Evolutionary conservation across 495 filamentous ascomycete species (phyloP).

Genomic region (Hypoxylon rickii): DNA sequence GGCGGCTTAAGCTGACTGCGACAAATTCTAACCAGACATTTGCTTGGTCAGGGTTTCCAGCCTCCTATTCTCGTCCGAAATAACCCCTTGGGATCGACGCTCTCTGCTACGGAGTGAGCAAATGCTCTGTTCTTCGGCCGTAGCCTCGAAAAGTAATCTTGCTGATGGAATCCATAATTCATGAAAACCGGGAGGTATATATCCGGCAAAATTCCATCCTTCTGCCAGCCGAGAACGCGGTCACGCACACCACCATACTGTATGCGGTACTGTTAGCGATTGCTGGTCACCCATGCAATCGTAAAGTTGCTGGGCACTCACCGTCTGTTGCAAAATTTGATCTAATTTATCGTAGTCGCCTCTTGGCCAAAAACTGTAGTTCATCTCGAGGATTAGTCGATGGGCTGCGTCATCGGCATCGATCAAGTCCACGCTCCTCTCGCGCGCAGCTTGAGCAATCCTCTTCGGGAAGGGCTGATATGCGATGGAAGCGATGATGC

Average conservation of each 20-base stretch:
- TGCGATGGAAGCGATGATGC: conserved; percentile 54
- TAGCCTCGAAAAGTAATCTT: conserved; percentile 60
- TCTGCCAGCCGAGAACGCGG: conserved; percentile 40
- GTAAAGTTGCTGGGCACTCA: conserved; percentile 2
- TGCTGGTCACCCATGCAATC: neutral
- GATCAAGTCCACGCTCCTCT: conserved; percentile 54
- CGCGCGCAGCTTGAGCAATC: conserved; percentile 53
- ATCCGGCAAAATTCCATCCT: conserved; percentile 53
- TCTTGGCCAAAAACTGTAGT: conserved; percentile 50
- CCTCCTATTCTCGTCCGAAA: conserved; percentile 60
- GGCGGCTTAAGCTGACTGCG: too few relatives aligned
- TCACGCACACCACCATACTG: conserved; percentile 36
- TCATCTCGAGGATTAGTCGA: conserved; percentile 58
- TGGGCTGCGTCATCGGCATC: conserved; percentile 53
- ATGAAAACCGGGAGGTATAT: conserved; percentile 59
- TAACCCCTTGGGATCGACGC: conserved; percentile 58
- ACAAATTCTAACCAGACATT: too few relatives aligned
- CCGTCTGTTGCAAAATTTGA: conserved; percentile 45
- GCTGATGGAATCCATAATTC: conserved; percentile 59
- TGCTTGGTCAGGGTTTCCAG: conserved; percentile 34
- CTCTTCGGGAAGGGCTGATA: conserved; percentile 58
- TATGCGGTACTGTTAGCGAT: conserved; percentile 1
- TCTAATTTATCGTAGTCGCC: conserved; percentile 52
- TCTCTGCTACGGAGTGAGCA: conserved; percentile 43
- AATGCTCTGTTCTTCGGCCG: conserved; percentile 46